A percentile compares a stretch with the other conserved stretches of the same genome.
phyloP scores from a whole-genome alignment of 108 stramenopile genomes.

The Nitzschia putrida region DNA sequence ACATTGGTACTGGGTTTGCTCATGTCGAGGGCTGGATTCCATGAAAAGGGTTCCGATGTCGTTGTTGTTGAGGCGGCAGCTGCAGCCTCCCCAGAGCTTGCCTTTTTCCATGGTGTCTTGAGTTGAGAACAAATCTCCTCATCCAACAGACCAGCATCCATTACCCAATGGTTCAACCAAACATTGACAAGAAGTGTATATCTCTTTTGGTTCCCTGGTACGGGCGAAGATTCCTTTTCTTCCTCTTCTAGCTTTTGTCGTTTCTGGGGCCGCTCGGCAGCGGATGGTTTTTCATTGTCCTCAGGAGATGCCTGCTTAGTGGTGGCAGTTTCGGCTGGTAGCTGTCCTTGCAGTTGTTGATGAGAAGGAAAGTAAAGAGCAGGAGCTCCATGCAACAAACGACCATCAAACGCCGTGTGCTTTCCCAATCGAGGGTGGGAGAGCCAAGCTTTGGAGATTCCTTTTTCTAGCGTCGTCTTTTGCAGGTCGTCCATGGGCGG shows the following conservation, averaged over 20 bases:
- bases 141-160: conserved; percentile 79
- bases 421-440: conserved; percentile 80
- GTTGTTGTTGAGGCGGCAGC: conserved; percentile 24
- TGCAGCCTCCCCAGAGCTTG: background rate
- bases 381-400: conserved; percentile 89
- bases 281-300: conserved; percentile 20
- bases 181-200: conserved; percentile 90
- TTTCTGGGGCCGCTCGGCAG: conserved; percentile 21
- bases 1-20: conserved; percentile 23
- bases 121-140: conserved; percentile 63
- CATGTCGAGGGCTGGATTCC: conserved; percentile 42
- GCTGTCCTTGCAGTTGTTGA: background rate
- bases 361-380: conserved; percentile 68
- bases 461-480: conserved; percentile 60
- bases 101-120: conserved; percentile 42
- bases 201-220: conserved; percentile 29
- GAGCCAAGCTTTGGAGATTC: conserved; percentile 68
- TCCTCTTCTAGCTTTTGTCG: conserved; percentile 2
- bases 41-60: conserved; percentile 40
- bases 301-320: background rate
- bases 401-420: conserved; percentile 89
- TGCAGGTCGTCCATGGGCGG: conserved; percentile 61
- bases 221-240: background rate
- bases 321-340: background rate
- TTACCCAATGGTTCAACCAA: conserved; percentile 88